Conservation (phyloP, 768 basidiomycete genomes). For the Dacryopinax spathularia region DNA sequence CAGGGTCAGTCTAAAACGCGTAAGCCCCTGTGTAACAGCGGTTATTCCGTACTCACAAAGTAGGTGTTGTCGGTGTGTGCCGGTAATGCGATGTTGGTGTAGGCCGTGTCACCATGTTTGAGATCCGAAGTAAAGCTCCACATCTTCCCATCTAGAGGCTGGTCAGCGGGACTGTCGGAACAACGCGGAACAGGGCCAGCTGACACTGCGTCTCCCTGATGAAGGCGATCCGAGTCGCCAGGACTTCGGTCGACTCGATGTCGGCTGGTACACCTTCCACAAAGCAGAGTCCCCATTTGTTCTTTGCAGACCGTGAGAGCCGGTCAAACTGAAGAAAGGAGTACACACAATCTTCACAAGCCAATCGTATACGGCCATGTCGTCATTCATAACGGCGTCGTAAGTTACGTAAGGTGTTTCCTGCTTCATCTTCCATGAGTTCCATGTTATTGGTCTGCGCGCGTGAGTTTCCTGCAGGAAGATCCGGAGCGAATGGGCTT, state of each 20-base stretch:
- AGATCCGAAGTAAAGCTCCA: conserved; percentile 95
- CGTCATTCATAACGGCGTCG: conserved; percentile 56
- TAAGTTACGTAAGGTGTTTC: conserved; percentile 63
- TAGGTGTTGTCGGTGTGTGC: conserved; percentile 74
- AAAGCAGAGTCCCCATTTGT: conserved; percentile 80
- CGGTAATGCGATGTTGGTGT: conserved; percentile 72
- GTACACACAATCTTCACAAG: conserved; percentile 57
- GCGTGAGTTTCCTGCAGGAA: background rate
- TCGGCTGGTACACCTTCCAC: conserved; percentile 66
- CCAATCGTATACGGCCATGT: conserved; percentile 64
- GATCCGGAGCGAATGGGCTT: background rate
- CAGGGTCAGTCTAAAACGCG: conserved; percentile 89
- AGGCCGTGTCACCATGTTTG: conserved; percentile 84
- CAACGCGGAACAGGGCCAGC: conserved; percentile 9
- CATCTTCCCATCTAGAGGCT: conserved; percentile 64
- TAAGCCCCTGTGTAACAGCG: background rate
- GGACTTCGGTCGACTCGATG: conserved; percentile 68
- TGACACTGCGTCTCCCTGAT: conserved; percentile 75
- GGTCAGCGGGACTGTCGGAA: background rate
- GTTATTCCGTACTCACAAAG: conserved; percentile 45
- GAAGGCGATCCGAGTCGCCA: conserved; percentile 63
- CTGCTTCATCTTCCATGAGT: conserved; percentile 47
- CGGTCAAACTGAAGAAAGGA: background rate
- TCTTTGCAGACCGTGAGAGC: conserved; percentile 29
- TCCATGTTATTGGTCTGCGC: conserved; percentile 66